phyloP scores from a whole-genome alignment of 371 early-diverging fungal genomes.

The Apophysomyces variabilis region DNA sequence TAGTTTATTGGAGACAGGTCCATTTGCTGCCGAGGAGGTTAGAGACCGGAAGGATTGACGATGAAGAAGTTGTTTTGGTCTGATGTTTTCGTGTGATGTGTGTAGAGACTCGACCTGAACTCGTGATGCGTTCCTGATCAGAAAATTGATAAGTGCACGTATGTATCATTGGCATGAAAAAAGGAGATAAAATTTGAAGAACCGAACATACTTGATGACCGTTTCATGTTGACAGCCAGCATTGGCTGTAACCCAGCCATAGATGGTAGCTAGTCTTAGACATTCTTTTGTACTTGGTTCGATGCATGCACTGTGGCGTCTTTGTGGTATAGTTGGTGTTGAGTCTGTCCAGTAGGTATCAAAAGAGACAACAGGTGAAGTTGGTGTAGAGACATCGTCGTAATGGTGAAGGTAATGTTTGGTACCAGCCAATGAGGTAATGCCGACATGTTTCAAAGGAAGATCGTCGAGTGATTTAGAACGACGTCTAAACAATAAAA shows the following conservation, averaged over 20 bases:
- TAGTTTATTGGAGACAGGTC: slow-evolving; percentile 30
- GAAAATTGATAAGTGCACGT: neutral
- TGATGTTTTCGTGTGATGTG: slow-evolving; percentile 12
- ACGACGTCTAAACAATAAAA: slow-evolving; percentile 32
- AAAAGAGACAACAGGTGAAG: slow-evolving; percentile 25
- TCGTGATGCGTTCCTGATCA: slow-evolving; percentile 6
- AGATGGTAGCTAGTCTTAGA: slow-evolving; percentile 55
- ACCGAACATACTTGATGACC: slow-evolving; percentile 10
- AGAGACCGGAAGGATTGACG: neutral
- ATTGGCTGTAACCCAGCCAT: slow-evolving; percentile 56
- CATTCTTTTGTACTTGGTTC: slow-evolving; percentile 51
- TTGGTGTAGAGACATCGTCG: slow-evolving; percentile 17
- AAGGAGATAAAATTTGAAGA: slow-evolving; percentile 10
- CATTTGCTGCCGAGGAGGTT: slow-evolving; percentile 3
- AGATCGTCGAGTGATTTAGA: slow-evolving; percentile 49
- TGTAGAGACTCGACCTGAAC: neutral
- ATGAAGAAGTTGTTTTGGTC: slow-evolving; percentile 11
- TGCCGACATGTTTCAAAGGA: slow-evolving; percentile 8
- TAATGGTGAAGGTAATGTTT: slow-evolving; percentile 15
- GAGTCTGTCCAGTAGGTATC: neutral
- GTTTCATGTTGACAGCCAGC: slow-evolving; percentile 14
- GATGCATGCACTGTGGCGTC: slow-evolving; percentile 56
- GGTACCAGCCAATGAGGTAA: slow-evolving; percentile 2
- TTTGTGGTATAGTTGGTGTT: slow-evolving; percentile 24
- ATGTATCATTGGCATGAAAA: slow-evolving; percentile 12